These are phyloP conservation scores for Coccomyxa subellipsoidea DNA, from an alignment of 163 green algal genomes.

Conservation along the genomic window DNA sequence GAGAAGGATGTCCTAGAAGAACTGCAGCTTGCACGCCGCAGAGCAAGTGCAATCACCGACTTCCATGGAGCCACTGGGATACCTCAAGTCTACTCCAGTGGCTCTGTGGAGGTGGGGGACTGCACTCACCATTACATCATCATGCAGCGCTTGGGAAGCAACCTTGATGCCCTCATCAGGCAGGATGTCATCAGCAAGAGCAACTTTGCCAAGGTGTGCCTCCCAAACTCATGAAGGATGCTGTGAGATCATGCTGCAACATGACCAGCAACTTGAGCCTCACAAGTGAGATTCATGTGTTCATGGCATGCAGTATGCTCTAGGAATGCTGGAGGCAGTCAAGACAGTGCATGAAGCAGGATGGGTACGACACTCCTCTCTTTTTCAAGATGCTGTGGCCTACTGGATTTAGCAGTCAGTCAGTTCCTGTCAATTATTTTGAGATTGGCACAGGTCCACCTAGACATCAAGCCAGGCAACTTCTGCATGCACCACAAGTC, in stretches of 20 bases:
- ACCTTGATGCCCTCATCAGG: neutral
- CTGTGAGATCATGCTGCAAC: neutral
- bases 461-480: constrained; percentile 16
- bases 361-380: neutral
- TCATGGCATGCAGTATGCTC: neutral
- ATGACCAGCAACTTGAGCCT: neutral
- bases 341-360: neutral
- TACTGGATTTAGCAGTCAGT: neutral
- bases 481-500: neutral
- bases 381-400: neutral
- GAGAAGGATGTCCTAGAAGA: neutral
- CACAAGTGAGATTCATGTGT: neutral
- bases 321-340: constrained; percentile 1
- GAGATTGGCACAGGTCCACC: constrained; percentile 2
- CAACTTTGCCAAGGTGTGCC: neutral
- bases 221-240: neutral
- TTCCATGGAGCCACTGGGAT: too few species aligned
- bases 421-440: neutral
- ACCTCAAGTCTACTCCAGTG: neutral
- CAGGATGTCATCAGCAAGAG: neutral
- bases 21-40: neutral
- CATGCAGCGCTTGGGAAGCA: neutral
- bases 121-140: neutral
- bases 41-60: neutral
- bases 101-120: neutral